A percentile compares a stretch with the other conserved stretches of the same genome.
These are phyloP conservation scores for Lentinula novae-zelandiae DNA, from an alignment of 1,284 basidiomycete genomes.

Conservation along the genomic window DNA sequence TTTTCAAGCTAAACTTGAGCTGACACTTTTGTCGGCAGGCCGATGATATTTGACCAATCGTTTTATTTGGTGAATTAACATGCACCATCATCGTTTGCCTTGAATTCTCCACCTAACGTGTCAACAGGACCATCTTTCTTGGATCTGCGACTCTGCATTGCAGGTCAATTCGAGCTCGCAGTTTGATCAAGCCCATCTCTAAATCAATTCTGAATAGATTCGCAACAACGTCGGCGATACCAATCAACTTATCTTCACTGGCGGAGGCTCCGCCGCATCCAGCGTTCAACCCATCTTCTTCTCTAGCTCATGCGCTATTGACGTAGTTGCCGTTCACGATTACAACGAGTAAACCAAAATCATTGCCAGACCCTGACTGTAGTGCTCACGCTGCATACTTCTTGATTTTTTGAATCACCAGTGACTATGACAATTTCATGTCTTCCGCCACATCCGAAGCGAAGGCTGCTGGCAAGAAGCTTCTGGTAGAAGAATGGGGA, in stretches of 20 bases:
- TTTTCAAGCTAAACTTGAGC: neutral
- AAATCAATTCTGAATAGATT: conserved; percentile 20
- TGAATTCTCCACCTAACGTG: neutral
- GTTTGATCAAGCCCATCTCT: neutral
- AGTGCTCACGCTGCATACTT: too few species aligned
- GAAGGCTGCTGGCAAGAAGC: conserved; percentile 22
- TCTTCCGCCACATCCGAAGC: conserved; percentile 21
- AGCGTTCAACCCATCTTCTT: conserved; percentile 21
- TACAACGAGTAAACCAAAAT: conserved; percentile 23
- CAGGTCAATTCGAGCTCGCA: conserved; percentile 14
- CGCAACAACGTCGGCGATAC: conserved; percentile 22
- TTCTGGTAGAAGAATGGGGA: conserved; percentile 26
- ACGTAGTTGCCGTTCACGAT: conserved; percentile 26
- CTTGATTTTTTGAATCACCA: neutral
- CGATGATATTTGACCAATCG: conserved; percentile 24
- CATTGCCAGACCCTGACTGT: too few species aligned
- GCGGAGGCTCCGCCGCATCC: conserved; percentile 19
- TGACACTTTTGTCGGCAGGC: conserved; percentile 9
- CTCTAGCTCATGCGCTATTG: conserved; percentile 22
- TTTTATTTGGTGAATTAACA: conserved; percentile 15
- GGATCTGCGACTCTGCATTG: conserved; percentile 19
- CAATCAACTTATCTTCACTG: conserved; percentile 23
- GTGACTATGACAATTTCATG: conserved; percentile 24
- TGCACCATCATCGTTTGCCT: neutral
- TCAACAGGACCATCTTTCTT: conserved; percentile 16